A percentile compares a stretch with the other conserved stretches of the same genome.
Evolutionary conservation across 345 rosid species (phyloP).

Genomic region (Brassica carinata): DNA sequence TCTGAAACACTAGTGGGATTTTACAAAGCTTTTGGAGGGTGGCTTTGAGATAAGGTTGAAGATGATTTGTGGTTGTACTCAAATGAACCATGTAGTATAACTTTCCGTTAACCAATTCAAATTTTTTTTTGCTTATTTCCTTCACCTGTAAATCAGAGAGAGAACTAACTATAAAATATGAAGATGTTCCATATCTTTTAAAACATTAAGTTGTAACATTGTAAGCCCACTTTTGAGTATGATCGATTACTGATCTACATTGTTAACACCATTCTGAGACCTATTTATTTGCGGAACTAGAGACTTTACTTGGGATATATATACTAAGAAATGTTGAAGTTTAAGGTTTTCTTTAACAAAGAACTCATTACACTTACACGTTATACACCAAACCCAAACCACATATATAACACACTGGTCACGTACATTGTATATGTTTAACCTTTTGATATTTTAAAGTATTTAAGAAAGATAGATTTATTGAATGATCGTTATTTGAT

Average conservation of each 20-base stretch:
- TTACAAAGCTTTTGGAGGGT: conserved; percentile 47
- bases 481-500: no score
- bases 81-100: conserved; percentile 53
- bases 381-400: no score
- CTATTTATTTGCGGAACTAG: no score
- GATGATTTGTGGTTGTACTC: conserved; percentile 54
- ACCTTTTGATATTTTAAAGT: no score
- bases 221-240: conserved; percentile 59
- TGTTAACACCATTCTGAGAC: neutral
- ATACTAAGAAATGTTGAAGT: no score
- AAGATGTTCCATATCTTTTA: neutral
- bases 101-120: conserved; percentile 53
- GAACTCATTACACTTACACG: no score
- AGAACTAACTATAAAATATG: neutral
- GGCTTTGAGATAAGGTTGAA: conserved; percentile 59
- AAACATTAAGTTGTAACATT: conserved; percentile 47
- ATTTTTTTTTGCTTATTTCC: conserved; percentile 49
- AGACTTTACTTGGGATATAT: no score
- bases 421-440: no score
- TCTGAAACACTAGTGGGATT: neutral
- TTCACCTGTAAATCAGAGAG: conserved; percentile 45
- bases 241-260: conserved; percentile 49
- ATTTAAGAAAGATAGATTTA: no score
- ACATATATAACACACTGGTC: no score
- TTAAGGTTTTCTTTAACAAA: no score